Base-by-base conservation (phyloP, 768 basidiomycete genomes). In the Heimioporus sp. region DNA sequence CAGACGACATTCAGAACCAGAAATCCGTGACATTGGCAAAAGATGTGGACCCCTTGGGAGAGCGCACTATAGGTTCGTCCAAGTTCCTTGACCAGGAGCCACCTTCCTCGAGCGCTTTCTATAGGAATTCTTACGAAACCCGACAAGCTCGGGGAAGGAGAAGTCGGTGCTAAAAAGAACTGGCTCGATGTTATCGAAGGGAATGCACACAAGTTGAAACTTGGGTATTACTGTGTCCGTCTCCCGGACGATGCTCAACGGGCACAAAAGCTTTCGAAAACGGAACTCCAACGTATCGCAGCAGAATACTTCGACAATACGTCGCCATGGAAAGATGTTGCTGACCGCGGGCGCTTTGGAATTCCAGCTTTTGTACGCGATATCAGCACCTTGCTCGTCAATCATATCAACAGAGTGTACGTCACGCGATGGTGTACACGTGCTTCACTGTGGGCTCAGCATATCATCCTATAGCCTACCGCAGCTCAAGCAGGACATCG, bases 121-220 rank as follows among this genome's bases (percentile, higher is more conserved):
- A 2, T 54, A 88, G 86, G 83, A 6, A 78, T 90, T 1, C 73
- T 88, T 10, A 90, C 87, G 0, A 89, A 90, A 57, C 82, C 85
- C 0, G 88, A 90, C 55, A 72, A 65, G 5, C 65, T 90, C 1
- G 62, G 68, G 1, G 39, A 55, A 0, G 82, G 82, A 10, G 70
- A 76, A 4, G 73, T 62, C 5, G 70, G 75, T 38, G 41, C 72
- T 40, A 76, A 69, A 15, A 42, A 70, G 31, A 40, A 34, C 28
- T 87, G 86, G 83, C 67, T 72, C 16, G 70, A 75, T 1, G 70
- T 82, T 4, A 65, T 87, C 6, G 72, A 80, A 52, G 81, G 80
- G 31, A 71, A 70, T 38, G 21, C 58, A 31, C 67, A 86, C 57
- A 46, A 16, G 13, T 67, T 87, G 51, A 73, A 60, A 35, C 81